phyloP scores from a whole-genome alignment of 2,329 filamentous ascomycete species.

The Tolypocladium cylindrosporum region DNA sequence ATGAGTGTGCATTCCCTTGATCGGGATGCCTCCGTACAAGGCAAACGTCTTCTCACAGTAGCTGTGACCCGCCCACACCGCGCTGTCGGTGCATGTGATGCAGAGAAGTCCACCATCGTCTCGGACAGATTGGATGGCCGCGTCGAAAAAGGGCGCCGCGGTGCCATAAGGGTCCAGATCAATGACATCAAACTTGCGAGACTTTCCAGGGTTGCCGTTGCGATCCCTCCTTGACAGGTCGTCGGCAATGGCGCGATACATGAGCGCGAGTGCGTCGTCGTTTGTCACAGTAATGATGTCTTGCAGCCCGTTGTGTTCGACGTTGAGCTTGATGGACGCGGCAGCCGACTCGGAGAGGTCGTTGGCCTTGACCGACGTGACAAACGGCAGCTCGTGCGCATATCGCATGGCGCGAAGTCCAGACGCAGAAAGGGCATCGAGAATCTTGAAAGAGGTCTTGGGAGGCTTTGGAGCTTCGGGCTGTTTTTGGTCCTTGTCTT shows the following conservation, averaged over 20 bases:
- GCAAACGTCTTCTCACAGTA: conserved; percentile 92
- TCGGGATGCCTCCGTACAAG: conserved; percentile 81
- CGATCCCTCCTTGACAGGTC: conserved; percentile 34
- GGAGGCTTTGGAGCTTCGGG: conserved; percentile 17
- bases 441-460: conserved; percentile 59
- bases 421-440: conserved; percentile 90
- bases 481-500: conserved; percentile 5
- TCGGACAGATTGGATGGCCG: conserved; percentile 73
- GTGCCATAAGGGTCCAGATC: conserved; percentile 95
- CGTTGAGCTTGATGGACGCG: conserved; percentile 73
- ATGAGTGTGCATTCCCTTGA: conserved; percentile 79
- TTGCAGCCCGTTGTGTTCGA: conserved; percentile 68
- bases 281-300: conserved; percentile 63
- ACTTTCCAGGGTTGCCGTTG: conserved; percentile 25
- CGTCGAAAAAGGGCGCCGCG: conserved; percentile 84
- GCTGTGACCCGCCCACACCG: conserved; percentile 86
- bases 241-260: conserved; percentile 64
- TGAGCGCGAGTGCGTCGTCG: conserved; percentile 80
- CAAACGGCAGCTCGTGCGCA: conserved; percentile 79
- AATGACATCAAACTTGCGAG: conserved; percentile 74
- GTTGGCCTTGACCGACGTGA: conserved; percentile 77
- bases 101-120: conserved; percentile 84
- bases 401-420: conserved; percentile 87
- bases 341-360: conserved; percentile 74
- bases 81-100: conserved; percentile 93